A percentile compares a stretch with the other conserved stretches of the same genome.
Evolutionary conservation across 1,139 yeast genomes (phyloP).

Genomic region (Pichia sp.): DNA sequence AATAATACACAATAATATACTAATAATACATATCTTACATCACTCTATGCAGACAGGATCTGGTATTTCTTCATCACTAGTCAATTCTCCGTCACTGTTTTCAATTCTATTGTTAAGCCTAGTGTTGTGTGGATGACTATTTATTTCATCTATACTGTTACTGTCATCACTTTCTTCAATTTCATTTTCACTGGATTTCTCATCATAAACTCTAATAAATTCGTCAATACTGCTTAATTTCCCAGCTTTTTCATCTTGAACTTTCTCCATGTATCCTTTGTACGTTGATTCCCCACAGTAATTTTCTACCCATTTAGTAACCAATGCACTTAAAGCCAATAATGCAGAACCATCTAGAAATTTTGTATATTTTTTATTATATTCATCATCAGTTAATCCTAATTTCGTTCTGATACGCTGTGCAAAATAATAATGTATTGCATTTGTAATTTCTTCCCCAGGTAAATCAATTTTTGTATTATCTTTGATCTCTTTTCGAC

Average conservation of each 20-base stretch:
- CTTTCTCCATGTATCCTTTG: constrained; percentile 11
- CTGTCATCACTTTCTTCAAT: neutral
- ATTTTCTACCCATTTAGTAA: constrained; percentile 50
- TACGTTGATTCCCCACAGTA: constrained; percentile 30
- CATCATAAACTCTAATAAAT: constrained; percentile 14
- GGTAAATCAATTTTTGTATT: constrained; percentile 36
- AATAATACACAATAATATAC: too few species aligned
- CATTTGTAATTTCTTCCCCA: constrained; percentile 44
- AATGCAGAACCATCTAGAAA: constrained; percentile 49
- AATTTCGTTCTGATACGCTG: constrained; percentile 17
- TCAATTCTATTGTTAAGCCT: neutral
- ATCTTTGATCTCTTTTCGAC: constrained; percentile 22
- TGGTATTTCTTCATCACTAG: too few species aligned
- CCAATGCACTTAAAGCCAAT: constrained; percentile 44
- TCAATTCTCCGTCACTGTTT: neutral
- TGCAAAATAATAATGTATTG: constrained; percentile 45
- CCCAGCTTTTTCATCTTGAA: neutral
- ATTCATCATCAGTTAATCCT: constrained; percentile 21
- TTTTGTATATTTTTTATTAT: constrained; percentile 15
- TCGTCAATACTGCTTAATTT: constrained; percentile 7
- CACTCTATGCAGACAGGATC: too few species aligned
- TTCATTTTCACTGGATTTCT: constrained; percentile 1
- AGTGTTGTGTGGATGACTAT: too few species aligned
- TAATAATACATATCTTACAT: too few species aligned
- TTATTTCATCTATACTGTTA: neutral